A percentile compares a stretch with the other conserved stretches of the same genome.
Evolutionary conservation across 2,329 filamentous ascomycete species (phyloP).

Genomic region (Colletotrichum aenigma): DNA sequence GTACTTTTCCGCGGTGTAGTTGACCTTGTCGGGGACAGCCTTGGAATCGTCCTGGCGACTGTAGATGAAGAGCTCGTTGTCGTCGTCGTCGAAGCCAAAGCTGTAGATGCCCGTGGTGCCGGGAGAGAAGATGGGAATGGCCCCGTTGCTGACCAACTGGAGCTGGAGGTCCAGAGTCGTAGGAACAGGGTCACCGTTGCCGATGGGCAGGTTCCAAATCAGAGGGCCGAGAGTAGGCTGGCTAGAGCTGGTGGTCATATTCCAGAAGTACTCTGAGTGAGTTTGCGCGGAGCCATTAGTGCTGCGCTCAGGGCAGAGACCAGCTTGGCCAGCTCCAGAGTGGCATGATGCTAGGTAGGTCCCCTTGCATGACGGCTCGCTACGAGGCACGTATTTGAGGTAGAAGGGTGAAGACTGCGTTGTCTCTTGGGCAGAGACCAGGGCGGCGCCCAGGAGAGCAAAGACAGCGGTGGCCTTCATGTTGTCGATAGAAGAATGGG

Average conservation of each 20-base stretch:
- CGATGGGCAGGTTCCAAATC: conserved; percentile 13
- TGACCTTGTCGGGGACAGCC: background rate
- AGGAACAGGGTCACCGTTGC: background rate
- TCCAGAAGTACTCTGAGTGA: background rate
- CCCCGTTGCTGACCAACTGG: conserved; percentile 10
- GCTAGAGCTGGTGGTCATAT: background rate
- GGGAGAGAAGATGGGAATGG: conserved; percentile 15
- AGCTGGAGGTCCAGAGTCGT: background rate
- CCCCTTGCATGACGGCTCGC: background rate
- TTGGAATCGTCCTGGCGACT: conserved; percentile 3
- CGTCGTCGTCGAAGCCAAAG: conserved; percentile 12
- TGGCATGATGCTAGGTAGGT: conserved; percentile 14
- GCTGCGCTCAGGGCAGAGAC: conserved; percentile 7
- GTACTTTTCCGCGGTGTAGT: background rate
- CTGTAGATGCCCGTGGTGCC: background rate
- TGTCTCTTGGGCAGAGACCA: background rate
- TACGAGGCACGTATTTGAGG: background rate
- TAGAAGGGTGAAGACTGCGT: conserved; percentile 7
- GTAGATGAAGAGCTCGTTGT: conserved; percentile 1
- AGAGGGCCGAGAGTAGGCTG: background rate
- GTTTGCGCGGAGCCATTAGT: background rate
- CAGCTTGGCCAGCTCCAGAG: conserved; percentile 14
- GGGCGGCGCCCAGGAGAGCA: background rate
- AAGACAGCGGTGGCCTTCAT: conserved; percentile 5
- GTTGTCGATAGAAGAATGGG: background rate